phyloP scores from a whole-genome alignment of 1,284 basidiomycete species.

The Apiotrichum akiyoshidainum region DNA sequence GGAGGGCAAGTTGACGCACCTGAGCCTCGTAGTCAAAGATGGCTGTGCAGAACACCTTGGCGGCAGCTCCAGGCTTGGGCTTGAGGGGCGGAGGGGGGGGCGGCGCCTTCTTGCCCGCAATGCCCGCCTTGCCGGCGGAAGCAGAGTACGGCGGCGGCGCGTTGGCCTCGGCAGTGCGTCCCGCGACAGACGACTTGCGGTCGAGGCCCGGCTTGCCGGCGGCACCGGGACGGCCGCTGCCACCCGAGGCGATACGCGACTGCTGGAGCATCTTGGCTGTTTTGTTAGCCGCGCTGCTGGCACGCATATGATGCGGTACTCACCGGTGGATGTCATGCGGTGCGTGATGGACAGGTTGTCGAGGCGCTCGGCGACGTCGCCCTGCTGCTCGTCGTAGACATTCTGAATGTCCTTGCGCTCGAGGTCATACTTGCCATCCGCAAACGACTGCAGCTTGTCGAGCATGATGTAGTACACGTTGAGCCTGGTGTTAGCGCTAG shows the following conservation, averaged over 20 bases:
- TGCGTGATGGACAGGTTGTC: conserved; percentile 75
- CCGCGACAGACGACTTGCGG: conserved; percentile 50
- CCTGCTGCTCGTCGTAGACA: conserved; percentile 74
- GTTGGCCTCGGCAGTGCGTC: conserved; percentile 33
- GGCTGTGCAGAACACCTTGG: conserved; percentile 77
- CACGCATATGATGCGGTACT: conserved; percentile 31
- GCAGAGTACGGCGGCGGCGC: conserved; percentile 50
- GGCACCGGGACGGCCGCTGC: conserved; percentile 45
- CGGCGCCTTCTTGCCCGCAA: conserved; percentile 68
- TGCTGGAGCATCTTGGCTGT: conserved; percentile 33
- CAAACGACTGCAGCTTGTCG: conserved; percentile 85
- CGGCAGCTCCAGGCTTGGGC: conserved; percentile 65
- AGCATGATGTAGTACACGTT: conserved; percentile 92
- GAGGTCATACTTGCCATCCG: conserved; percentile 77
- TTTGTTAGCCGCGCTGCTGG: neutral
- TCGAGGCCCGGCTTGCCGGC: conserved; percentile 38
- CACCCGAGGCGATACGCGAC: conserved; percentile 5
- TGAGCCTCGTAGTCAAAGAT: conserved; percentile 92
- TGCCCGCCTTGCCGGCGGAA: conserved; percentile 25
- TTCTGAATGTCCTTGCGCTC: conserved; percentile 68
- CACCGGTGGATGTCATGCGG: conserved; percentile 76
- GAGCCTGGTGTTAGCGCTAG: conserved; percentile 59
- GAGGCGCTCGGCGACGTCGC: conserved; percentile 71
- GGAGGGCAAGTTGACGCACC: conserved; percentile 49
- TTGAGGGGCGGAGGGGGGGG: conserved; percentile 80